phyloP scores from a whole-genome alignment of 116 monocot genomes.

The Cymodocea nodosa region DNA sequence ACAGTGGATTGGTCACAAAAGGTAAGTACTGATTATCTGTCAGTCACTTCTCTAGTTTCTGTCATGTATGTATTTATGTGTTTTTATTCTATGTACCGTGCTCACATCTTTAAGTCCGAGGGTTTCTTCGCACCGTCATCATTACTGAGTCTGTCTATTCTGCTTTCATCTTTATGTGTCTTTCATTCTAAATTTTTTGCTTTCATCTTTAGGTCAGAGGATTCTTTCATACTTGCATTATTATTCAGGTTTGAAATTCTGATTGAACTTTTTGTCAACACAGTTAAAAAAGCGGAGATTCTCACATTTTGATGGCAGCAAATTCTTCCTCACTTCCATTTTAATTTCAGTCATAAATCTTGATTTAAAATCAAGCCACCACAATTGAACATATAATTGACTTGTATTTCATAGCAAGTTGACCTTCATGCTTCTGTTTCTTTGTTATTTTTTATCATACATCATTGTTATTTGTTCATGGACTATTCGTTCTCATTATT shows the following conservation, averaged over 20 bases:
- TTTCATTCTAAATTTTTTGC: too few species aligned
- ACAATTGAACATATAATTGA: neutral
- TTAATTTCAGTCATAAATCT: neutral
- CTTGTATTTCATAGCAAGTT: neutral
- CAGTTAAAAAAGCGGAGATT: too few species aligned
- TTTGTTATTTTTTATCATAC: neutral
- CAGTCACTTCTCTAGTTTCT: neutral
- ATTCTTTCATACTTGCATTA: neutral
- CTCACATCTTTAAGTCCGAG: neutral
- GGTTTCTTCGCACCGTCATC: too few species aligned
- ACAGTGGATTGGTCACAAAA: constrained; percentile 24
- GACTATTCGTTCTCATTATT: neutral
- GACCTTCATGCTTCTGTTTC: too few species aligned
- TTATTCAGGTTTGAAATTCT: neutral
- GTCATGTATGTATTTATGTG: neutral
- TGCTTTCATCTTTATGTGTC: too few species aligned
- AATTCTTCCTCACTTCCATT: neutral
- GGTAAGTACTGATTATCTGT: constrained; percentile 18
- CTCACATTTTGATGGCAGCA: too few species aligned
- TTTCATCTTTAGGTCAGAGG: too few species aligned
- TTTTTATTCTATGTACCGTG: neutral
- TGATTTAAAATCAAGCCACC: neutral
- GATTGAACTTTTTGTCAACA: neutral
- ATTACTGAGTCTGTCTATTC: too few species aligned
- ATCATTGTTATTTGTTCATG: neutral